Evolutionary conservation across 352 stramenopile species (phyloP), one percentile per base, ranked within the genome.

Genomic region (Pythium insidiosum): DNA sequence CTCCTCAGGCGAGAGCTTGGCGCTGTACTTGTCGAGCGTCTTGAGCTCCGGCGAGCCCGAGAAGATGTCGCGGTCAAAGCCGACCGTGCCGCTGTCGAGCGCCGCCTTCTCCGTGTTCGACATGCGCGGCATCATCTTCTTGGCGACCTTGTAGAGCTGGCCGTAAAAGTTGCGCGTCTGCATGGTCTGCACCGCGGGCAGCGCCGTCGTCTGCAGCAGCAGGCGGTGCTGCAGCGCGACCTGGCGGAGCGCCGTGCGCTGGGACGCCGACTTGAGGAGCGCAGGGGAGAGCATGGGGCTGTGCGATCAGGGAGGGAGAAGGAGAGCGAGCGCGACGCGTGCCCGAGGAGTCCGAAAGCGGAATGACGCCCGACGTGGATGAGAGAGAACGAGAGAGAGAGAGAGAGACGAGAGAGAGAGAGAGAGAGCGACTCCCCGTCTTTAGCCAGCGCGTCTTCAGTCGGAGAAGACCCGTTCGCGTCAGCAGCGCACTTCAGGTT

Each of bases 1-100:
- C 67, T 99, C 95, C 60, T 97, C 92, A 6, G 74, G 46, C 36
- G 80, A 90, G 18, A 98, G 68, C 61, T 95, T 88, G 40, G 91
- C 89, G 56, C 89, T 68, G 75, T 98, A 98, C 63, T 96, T 93
- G 61, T 97, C 72, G 16, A 99, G 81, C 38, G 94, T 66, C 63
- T 94, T 66, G 23, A 98, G 73, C 25, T 74, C 84, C 10, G 96
- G 95, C 31, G 72, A 89, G 37, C 96, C 96, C 26, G 80, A 89
- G 68, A 98, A 99, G 50, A 99, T 97, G 49, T 99, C 95, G 44
- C 93, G 85, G 63, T 99, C 96, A 63, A 99, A 99, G 40, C 91
- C 93, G 53, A 98, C 95, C 5, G 93, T 97, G 44, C 93, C 93
- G 68, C 86, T 96, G 39, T 96, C 91, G 25, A 98, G 69, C 39